Conservation (phyloP, 768 basidiomycete species). For the Mycena vitilis region DNA sequence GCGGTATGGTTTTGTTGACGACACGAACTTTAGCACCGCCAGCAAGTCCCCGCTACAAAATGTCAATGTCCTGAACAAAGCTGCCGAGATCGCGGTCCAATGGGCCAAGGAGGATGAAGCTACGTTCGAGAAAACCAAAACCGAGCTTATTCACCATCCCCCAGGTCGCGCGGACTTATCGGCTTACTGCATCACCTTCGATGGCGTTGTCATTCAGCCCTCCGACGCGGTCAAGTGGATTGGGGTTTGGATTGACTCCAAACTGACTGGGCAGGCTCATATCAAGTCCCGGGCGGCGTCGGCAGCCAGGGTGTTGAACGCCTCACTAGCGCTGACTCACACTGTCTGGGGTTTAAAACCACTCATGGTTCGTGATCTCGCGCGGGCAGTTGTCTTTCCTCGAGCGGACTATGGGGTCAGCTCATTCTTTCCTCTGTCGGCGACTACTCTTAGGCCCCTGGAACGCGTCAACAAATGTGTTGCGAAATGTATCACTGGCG, state of each 20-base stretch:
- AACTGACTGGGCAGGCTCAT: neutral
- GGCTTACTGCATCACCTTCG: neutral
- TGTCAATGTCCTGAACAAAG: neutral
- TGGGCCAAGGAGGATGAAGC: neutral
- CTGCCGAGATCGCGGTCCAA: neutral
- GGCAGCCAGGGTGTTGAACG: neutral
- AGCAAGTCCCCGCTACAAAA: neutral
- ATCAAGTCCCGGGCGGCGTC: neutral
- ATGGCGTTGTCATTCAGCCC: neutral
- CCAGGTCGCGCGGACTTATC: neutral
- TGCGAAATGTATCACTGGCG: neutral
- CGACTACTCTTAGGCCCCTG: neutral
- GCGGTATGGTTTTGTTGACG: no score
- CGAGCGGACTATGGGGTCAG: neutral
- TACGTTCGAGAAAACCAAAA: neutral
- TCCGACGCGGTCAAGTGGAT: neutral
- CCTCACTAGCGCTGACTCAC: neutral
- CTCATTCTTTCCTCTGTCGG: neutral
- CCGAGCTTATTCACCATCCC: neutral
- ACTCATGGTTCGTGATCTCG: neutral
- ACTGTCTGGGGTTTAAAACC: neutral
- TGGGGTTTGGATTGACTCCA: neutral
- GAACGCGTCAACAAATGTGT: neutral
- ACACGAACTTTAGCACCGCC: no score
- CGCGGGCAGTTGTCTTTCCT: neutral